Evolutionary conservation across 306 rosid species (phyloP).

Genomic region (Prosopis cineraria): DNA sequence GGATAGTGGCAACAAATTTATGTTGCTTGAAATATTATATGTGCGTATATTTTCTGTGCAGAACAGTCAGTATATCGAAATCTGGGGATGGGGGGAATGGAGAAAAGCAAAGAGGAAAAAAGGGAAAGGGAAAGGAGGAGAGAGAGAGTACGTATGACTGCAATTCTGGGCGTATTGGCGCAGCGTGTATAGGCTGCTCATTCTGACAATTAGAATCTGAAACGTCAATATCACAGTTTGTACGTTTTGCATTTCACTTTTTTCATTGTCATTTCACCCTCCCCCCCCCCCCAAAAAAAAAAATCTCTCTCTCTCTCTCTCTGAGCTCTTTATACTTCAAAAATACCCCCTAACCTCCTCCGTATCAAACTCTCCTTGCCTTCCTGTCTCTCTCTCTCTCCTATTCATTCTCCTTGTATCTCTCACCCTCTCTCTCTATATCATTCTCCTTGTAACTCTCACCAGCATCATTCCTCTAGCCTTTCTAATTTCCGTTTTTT

Average conservation of each 20-base stretch:
- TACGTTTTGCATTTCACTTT: too few species aligned
- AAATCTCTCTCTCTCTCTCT: slow-evolving; percentile 5
- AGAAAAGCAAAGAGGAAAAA: neutral
- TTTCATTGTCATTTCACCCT: too few species aligned
- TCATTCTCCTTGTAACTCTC: neutral
- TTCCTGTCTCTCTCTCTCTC: too few species aligned
- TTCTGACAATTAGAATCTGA: slow-evolving; percentile 94
- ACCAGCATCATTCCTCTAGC: neutral
- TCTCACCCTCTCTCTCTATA: too few species aligned
- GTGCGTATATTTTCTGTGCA: too few species aligned
- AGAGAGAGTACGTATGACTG: neutral
- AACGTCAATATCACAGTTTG: slow-evolving; percentile 75
- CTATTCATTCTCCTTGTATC: too few species aligned
- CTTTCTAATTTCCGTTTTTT: too few species aligned
- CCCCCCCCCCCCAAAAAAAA: too few species aligned
- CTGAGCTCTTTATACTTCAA: slow-evolving; percentile 14
- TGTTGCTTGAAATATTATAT: too few species aligned
- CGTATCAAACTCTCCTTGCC: slow-evolving; percentile 47
- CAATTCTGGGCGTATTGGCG: slow-evolving; percentile 1
- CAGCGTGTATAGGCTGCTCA: neutral
- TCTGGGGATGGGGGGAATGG: neutral
- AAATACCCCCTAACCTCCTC: slow-evolving; percentile 27
- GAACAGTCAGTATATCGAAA: neutral
- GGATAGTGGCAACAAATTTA: slow-evolving; percentile 18
- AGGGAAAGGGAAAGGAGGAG: neutral